Evolutionary conservation across 148 eudicot genomes (phyloP), one percentile per base, ranked within the genome.

Genomic region (Vaccinium darrowii): DNA sequence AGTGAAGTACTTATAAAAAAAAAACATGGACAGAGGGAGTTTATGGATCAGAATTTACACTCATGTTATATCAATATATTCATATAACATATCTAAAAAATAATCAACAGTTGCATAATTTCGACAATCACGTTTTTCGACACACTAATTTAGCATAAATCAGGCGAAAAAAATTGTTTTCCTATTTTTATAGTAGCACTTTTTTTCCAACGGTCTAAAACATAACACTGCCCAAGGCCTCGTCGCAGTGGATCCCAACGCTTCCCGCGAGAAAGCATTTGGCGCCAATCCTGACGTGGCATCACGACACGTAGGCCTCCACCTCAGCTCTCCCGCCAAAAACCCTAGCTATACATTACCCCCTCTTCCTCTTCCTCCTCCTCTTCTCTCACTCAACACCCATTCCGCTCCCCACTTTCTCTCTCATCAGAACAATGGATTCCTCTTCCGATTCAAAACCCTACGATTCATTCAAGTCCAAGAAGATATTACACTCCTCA

Each of bases 211-310:
- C 3, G 9, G 7, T 3, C 3, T 13, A 73, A 39, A 73, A 73
- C 18, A 39, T 15, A 7, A 36, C 15, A 16, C 5, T 18, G 5
- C 1, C 52, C 52, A 19, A 78, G 11, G 43, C 39, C 2, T 58
- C 63, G 47, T 53, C 49, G 21, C 60, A 79, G 65, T 15, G 27
- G 30, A 81, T 19, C 27, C 36, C 53, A 13, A 81, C 43, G 7
- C 5, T 39, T 21, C 21, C 56, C 76, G 75, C 67, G 75, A 5
- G 79, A 73, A 36, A 36, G 10, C 47, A n/a, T 81, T 47, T 81
- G 88, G 93, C 92, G 95, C 87, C 84, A 92, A 89, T 16, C 13
- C 87, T 82, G 85, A 87, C 87, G 53, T 92, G 91, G 89, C 87
- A 60, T 1, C 11, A 5, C 1, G 25, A 85, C 86, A 90, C 89